phyloP scores from a whole-genome alignment of 805 yeast genomes.

The Crinitomyces ghanaensis region DNA sequence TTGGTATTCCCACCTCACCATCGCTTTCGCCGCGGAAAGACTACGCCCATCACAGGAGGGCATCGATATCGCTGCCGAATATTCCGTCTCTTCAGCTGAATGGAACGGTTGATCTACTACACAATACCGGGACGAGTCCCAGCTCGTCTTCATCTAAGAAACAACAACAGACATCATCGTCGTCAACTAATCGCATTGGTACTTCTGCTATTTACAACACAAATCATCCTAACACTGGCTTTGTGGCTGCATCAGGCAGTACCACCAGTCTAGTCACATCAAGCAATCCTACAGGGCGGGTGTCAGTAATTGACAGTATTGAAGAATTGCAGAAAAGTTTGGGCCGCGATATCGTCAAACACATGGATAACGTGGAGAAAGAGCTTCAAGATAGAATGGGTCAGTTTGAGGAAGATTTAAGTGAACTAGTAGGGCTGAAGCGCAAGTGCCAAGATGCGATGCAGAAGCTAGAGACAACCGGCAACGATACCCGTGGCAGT shows the following conservation, averaged over 20 bases:
- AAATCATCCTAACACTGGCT: too few species aligned
- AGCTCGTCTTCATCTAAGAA: background rate
- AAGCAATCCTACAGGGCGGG: background rate
- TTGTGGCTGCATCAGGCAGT: too few species aligned
- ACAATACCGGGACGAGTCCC: too few species aligned
- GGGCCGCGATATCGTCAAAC: slow-evolving; percentile 11
- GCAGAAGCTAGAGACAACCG: slow-evolving; percentile 14
- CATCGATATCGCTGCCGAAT: too few species aligned
- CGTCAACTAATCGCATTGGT: too few species aligned
- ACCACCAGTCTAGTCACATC: too few species aligned
- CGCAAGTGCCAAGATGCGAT: slow-evolving; percentile 13
- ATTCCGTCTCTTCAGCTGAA: too few species aligned
- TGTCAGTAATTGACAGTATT: slow-evolving; percentile 10
- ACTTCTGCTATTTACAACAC: too few species aligned
- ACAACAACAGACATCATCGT: background rate
- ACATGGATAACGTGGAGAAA: slow-evolving; percentile 9
- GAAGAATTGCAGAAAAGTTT: slow-evolving; percentile 10
- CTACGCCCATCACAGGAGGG: too few species aligned
- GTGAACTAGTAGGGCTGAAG: slow-evolving; percentile 17
- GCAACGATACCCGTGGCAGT: slow-evolving; percentile 11
- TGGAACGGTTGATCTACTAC: too few species aligned
- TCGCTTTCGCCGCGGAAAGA: too few species aligned
- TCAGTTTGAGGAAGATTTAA: slow-evolving; percentile 17
- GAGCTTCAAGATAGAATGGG: slow-evolving; percentile 11
- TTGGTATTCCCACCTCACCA: too few species aligned